Evolutionary conservation across 352 stramenopile genomes (phyloP).

Genomic region (Globisporangium iwayamae): DNA sequence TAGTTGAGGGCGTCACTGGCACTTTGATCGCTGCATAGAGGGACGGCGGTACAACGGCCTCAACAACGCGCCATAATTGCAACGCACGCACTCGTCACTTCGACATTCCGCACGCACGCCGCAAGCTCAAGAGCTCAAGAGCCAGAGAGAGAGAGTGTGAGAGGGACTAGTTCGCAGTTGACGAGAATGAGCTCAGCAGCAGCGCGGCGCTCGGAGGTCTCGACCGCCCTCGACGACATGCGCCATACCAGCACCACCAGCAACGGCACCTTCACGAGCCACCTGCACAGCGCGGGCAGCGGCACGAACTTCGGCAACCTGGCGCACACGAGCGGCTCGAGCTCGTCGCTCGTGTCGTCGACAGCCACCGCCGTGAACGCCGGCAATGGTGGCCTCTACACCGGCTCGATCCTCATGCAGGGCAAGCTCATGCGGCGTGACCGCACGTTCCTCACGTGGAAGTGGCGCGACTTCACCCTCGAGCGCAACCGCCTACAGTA

Average conservation of each 20-base stretch:
- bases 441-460: constrained; percentile 79
- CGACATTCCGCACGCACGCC: not conserved
- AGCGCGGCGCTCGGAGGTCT: constrained; percentile 15
- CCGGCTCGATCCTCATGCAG: constrained; percentile 43
- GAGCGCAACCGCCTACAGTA: constrained; percentile 69
- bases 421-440: constrained; percentile 76
- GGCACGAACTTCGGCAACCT: not conserved
- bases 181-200: not conserved
- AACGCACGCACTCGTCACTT: too few species aligned
- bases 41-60: too few species aligned
- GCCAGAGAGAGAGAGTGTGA: not conserved
- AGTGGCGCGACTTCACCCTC: constrained; percentile 78
- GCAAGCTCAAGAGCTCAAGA: not conserved
- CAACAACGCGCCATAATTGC: too few species aligned
- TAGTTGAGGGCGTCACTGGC: too few species aligned
- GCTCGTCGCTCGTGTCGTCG: constrained; percentile 5
- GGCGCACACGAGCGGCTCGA: not conserved
- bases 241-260: not conserved
- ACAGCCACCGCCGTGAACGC: not conserved
- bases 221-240: constrained; percentile 15
- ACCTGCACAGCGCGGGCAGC: not conserved
- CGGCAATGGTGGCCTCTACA: constrained; percentile 10
- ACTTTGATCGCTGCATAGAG: too few species aligned
- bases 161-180: too few species aligned
- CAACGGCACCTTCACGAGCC: constrained; percentile 6